Evolutionary conservation across 1,139 yeast genomes (phyloP).

Genomic region (Spathaspora sp.): DNA sequence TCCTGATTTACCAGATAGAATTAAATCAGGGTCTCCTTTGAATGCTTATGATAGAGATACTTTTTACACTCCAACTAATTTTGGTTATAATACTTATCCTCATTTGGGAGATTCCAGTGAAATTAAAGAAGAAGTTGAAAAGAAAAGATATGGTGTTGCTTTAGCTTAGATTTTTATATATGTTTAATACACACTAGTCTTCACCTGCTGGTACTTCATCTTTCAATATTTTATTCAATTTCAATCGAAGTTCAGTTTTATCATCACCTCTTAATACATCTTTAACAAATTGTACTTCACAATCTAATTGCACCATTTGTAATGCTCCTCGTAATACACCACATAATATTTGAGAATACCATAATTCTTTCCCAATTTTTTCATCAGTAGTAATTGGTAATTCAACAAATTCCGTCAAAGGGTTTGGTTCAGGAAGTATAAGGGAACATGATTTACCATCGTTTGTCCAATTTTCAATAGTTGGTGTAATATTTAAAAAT

Average conservation of each 20-base stretch:
- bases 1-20: conserved; percentile 52
- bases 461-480: conserved; percentile 70
- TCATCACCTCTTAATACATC: conserved; percentile 86
- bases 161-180: conserved; percentile 4
- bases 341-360: conserved; percentile 90
- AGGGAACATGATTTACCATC: conserved; percentile 77
- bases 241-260: conserved; percentile 74
- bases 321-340: conserved; percentile 91
- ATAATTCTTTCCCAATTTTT: conserved; percentile 67
- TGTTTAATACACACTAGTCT: conserved; percentile 63
- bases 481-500: conserved; percentile 80
- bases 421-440: conserved; percentile 72
- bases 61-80: conserved; percentile 22
- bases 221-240: conserved; percentile 68
- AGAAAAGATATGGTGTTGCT: conserved; percentile 11
- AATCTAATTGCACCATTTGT: conserved; percentile 94
- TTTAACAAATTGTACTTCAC: conserved; percentile 76
- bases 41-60: conserved; percentile 26
- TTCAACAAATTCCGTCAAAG: conserved; percentile 93
- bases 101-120: conserved; percentile 10
- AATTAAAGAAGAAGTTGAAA: conserved; percentile 17
- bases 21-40: conserved; percentile 41
- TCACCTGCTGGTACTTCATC: conserved; percentile 98
- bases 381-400: conserved; percentile 66
- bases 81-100: conserved; percentile 27